Conservation (phyloP, 306 rosid species). For the Rosa rugosa region DNA sequence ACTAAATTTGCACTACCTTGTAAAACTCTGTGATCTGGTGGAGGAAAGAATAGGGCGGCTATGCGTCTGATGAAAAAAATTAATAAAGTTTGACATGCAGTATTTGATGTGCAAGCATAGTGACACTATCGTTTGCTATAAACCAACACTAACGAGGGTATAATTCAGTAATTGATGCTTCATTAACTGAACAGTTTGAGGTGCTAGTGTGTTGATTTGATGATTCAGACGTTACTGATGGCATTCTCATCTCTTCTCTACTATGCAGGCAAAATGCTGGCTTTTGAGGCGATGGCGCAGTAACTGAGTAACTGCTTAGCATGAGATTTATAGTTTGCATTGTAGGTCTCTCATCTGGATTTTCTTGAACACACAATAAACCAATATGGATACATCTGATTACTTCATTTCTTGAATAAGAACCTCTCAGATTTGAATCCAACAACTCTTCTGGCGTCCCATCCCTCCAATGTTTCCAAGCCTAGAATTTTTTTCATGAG, state of each 20-base stretch:
- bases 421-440: constrained; percentile 14
- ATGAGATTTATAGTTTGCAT: constrained; percentile 31
- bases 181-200: neutral
- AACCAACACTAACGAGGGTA: neutral
- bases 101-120: too few species aligned
- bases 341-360: constrained; percentile 29
- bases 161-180: neutral
- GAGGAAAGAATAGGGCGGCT: too few species aligned
- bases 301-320: constrained; percentile 11
- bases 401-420: constrained; percentile 29
- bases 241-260: neutral
- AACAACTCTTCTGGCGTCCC: constrained; percentile 18
- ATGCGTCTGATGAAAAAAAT: too few species aligned
- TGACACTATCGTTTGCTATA: too few species aligned
- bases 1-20: too few species aligned
- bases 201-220: neutral
- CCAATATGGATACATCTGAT: constrained; percentile 36
- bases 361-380: constrained; percentile 37
- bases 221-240: neutral
- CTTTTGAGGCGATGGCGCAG: neutral
- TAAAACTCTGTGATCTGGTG: too few species aligned
- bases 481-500: constrained; percentile 1
- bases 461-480: constrained; percentile 36
- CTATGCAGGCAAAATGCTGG: constrained; percentile 7
- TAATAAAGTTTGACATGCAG: too few species aligned